Evolutionary conservation across 257 asterid species (phyloP), one percentile per base, ranked within the genome.

Genomic region (Capsicum chinense): DNA sequence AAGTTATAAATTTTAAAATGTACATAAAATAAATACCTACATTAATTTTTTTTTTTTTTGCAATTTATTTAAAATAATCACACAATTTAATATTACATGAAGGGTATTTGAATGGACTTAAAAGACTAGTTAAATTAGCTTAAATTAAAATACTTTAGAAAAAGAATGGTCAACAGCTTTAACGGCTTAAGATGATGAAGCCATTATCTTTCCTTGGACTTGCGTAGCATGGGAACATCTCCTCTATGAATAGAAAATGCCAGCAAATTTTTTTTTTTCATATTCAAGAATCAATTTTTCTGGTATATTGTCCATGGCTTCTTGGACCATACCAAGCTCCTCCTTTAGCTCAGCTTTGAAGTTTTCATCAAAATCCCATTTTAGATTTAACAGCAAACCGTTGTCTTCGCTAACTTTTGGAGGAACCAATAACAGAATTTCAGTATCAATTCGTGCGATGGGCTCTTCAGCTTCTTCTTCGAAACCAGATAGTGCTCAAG

Each of bases 401-500:
- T 73, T 12, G 7, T 50, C 86, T 88, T 85, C 70, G 66, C 8
- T 88, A 17, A 81, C 50, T 87, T 84, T 89, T 86, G 83, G 88
- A 70, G 71, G 79, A 79, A 3, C 82, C 52, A 79, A 37, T 35
- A 86, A 74, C 64, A 69, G 79, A 17, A 59, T 59, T 39, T 69
- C 83, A 11, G 80, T 86, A 79, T 79, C 90, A 19, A 87, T 92
- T 87, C 93, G 91, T 80, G 93, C 94, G 12, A 93, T 93, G 99
- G 98, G 99, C 15, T 91, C 97, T 82, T 92, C 97, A 4, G 87
- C 94, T 86, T 95, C 97, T 86, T 90, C 97, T 58, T 95, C 74
- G 59, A 92, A 90, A 64, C 93, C 92, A n/a, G 94, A 90, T 70
- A 87, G 80, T 90, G 52, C 88, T 87, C 97, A 88, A 89, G 97